Conservation (phyloP, 179 eudicot species). For the Amaranthus tricolor region DNA sequence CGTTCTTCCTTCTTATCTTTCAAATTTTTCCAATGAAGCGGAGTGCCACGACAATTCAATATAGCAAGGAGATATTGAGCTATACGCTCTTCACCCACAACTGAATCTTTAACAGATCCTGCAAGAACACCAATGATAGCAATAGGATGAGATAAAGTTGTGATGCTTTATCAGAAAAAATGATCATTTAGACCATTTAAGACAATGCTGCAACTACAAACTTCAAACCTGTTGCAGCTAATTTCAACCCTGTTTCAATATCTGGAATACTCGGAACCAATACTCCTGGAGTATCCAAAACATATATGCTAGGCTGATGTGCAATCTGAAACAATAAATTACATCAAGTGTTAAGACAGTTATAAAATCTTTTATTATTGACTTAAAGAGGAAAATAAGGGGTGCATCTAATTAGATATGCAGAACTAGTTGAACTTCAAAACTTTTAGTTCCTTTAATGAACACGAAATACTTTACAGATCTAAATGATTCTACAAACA, state of each 20-base stretch:
- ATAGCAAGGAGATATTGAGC: conserved; percentile 83
- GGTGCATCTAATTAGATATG: background rate
- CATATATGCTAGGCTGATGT: conserved; percentile 92
- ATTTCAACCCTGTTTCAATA: conserved; percentile 89
- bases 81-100: conserved; percentile 98
- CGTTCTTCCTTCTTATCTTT: conserved; percentile 37
- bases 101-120: conserved; percentile 96
- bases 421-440: background rate
- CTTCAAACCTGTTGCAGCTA: conserved; percentile 73
- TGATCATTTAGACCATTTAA: background rate
- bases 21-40: conserved; percentile 72
- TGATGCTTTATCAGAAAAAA: background rate
- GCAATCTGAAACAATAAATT: conserved; percentile 62
- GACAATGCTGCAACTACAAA: conserved; percentile 4
- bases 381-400: background rate
- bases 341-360: conserved; percentile 15
- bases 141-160: background rate
- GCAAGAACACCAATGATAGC: conserved; percentile 11
- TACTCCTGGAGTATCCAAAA: conserved; percentile 97
- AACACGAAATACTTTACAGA: background rate
- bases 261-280: conserved; percentile 88
- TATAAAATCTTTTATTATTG: background rate
- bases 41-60: conserved; percentile 79
- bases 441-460: background rate
- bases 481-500: background rate